A percentile compares a stretch with the other conserved stretches of the same genome.
Conservation (phyloP, 108 stramenopile species). For the Stephanodiscus triporus region DNA sequence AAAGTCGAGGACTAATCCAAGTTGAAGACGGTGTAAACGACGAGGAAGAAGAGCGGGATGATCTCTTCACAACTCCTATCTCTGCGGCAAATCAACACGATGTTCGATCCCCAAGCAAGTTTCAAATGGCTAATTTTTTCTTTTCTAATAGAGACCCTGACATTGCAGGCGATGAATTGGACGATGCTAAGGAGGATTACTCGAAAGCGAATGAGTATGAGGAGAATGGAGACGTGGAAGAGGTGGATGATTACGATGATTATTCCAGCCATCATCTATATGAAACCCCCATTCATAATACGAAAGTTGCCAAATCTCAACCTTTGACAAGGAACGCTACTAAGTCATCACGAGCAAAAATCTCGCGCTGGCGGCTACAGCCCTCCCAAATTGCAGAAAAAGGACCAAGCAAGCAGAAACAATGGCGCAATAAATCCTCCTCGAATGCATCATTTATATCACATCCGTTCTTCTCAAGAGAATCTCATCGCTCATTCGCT, state of each 20-base stretch:
- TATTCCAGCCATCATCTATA: constrained; percentile 6
- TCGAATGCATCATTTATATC: constrained; percentile 25
- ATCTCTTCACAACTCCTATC: constrained; percentile 2
- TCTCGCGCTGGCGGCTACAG: not conserved
- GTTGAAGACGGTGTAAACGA: constrained; percentile 18
- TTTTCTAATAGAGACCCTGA: not conserved
- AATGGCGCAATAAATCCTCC: not conserved
- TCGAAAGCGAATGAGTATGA: not conserved
- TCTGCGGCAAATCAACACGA: not conserved
- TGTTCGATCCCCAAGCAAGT: not conserved
- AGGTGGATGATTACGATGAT: not conserved
- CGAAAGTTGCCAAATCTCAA: not conserved
- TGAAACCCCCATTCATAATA: constrained; percentile 14
- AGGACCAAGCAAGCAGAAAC: not conserved
- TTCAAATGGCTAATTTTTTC: not conserved
- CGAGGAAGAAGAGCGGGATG: not conserved
- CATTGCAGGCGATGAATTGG: not conserved
- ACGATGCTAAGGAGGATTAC: not conserved
- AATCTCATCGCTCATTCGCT: not conserved
- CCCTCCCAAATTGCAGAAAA: not conserved
- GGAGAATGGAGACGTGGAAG: not conserved
- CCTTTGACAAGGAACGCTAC: constrained; percentile 3
- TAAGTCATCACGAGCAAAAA: constrained; percentile 1
- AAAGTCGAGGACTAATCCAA: not conserved
- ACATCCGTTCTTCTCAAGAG: constrained; percentile 14